phyloP scores from a whole-genome alignment of 371 early-diverging fungal species.

The Mortierella sp. region DNA sequence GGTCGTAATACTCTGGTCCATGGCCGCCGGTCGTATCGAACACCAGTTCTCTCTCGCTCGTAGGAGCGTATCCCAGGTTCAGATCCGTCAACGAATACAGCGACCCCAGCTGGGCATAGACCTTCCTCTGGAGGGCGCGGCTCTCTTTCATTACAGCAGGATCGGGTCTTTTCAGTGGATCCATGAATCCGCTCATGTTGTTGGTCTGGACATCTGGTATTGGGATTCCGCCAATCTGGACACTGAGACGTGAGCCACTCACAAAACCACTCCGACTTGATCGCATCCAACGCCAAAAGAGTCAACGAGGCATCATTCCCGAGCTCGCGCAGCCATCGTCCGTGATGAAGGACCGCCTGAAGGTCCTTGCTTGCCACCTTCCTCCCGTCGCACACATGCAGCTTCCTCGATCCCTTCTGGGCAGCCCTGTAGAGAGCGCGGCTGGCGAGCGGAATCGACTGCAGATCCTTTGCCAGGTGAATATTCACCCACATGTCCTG shows the following conservation, averaged over 20 bases:
- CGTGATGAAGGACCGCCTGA: too few species aligned
- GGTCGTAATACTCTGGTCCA: background rate
- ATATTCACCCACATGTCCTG: too few species aligned
- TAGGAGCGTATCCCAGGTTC: background rate
- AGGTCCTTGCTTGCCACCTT: too few species aligned
- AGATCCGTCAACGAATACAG: background rate
- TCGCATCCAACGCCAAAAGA: background rate
- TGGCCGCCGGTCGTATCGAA: background rate
- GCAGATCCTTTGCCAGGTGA: too few species aligned
- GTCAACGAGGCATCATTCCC: too few species aligned
- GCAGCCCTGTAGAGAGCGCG: too few species aligned
- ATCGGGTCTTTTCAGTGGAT: background rate
- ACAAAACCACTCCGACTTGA: background rate
- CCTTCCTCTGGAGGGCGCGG: background rate
- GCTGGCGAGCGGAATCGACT: too few species aligned
- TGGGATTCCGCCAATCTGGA: background rate
- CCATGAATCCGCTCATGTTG: background rate
- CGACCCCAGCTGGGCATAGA: background rate
- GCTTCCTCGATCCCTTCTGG: too few species aligned
- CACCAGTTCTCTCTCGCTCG: background rate
- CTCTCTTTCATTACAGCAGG: background rate
- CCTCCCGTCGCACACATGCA: too few species aligned
- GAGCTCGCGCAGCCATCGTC: too few species aligned
- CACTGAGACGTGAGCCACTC: background rate
- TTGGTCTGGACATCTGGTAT: background rate